Evolutionary conservation across 768 basidiomycete genomes (phyloP).

Genomic region (Mycena rebaudengoi): DNA sequence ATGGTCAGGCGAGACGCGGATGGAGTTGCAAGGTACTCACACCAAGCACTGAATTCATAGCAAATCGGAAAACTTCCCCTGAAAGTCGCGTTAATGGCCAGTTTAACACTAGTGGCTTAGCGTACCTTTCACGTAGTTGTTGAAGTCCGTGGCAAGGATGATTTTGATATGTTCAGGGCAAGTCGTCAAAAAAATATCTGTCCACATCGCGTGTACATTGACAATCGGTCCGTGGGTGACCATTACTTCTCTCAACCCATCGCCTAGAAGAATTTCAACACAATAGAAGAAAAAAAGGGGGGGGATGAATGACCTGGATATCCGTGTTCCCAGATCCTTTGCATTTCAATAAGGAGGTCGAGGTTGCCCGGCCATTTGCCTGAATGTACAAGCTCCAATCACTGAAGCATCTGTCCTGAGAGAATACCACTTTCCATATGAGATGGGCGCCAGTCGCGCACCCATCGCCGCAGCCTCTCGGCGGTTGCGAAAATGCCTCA

Average conservation of each 20-base stretch:
- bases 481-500: slow-evolving; percentile 38
- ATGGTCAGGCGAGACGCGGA: neutral
- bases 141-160: slow-evolving; percentile 65
- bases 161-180: slow-evolving; percentile 65
- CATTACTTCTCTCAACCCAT: slow-evolving; percentile 47
- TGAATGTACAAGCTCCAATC: too few species aligned
- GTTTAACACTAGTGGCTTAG: neutral
- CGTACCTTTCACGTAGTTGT: slow-evolving; percentile 66
- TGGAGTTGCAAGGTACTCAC: neutral
- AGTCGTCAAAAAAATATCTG: slow-evolving; percentile 54
- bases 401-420: too few species aligned
- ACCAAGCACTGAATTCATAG: slow-evolving; percentile 61
- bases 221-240: slow-evolving; percentile 50
- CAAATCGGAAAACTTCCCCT: slow-evolving; percentile 54
- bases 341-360: slow-evolving; percentile 14
- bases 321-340: slow-evolving; percentile 53
- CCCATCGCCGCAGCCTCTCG: slow-evolving; percentile 53
- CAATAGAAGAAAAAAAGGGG: neutral
- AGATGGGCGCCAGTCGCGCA: slow-evolving; percentile 50
- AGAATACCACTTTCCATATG: slow-evolving; percentile 48
- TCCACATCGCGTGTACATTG: slow-evolving; percentile 56
- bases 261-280: slow-evolving; percentile 41
- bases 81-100: neutral
- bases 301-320: slow-evolving; percentile 54
- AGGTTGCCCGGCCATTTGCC: slow-evolving; percentile 23